Conservation (phyloP, 164 flowering plant species). For the Hamamelis virginiana region DNA sequence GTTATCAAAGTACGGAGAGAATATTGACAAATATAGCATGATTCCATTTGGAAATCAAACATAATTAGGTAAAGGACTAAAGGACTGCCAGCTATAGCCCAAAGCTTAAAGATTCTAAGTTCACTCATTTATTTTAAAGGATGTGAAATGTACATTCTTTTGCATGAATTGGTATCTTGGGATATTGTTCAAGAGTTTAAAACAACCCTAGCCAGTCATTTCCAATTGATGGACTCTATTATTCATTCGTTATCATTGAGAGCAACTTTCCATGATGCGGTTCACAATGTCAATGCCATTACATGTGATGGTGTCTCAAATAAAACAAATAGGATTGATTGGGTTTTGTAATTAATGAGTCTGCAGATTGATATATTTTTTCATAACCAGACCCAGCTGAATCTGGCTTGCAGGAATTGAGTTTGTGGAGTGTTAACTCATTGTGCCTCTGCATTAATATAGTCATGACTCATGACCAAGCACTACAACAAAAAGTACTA, state of each 20-base stretch:
- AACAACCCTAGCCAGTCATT: neutral
- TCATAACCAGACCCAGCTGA: too few relatives aligned
- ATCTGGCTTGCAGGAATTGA: too few relatives aligned
- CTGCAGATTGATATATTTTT: too few relatives aligned
- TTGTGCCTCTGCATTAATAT: too few relatives aligned
- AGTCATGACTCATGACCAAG: too few relatives aligned
- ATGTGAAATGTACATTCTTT: constrained; percentile 3
- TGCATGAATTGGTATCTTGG: constrained; percentile 5
- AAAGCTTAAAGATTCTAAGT: neutral
- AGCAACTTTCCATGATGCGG: too few relatives aligned
- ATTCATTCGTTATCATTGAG: neutral
- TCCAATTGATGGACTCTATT: neutral
- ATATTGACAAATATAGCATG: constrained; percentile 2
- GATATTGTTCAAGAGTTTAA: neutral
- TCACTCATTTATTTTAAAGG: neutral
- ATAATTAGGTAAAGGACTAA: neutral
- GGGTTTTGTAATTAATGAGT: too few relatives aligned
- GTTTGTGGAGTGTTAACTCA: too few relatives aligned
- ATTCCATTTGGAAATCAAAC: constrained; percentile 5
- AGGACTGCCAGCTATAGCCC: neutral
- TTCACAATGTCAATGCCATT: too few relatives aligned
- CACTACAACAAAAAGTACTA: too few relatives aligned
- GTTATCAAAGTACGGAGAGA: neutral
- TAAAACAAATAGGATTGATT: too few relatives aligned
- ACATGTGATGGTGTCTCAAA: too few relatives aligned